phyloP scores from a whole-genome alignment of 768 basidiomycete species.

The Boletus rubroflammeus region DNA sequence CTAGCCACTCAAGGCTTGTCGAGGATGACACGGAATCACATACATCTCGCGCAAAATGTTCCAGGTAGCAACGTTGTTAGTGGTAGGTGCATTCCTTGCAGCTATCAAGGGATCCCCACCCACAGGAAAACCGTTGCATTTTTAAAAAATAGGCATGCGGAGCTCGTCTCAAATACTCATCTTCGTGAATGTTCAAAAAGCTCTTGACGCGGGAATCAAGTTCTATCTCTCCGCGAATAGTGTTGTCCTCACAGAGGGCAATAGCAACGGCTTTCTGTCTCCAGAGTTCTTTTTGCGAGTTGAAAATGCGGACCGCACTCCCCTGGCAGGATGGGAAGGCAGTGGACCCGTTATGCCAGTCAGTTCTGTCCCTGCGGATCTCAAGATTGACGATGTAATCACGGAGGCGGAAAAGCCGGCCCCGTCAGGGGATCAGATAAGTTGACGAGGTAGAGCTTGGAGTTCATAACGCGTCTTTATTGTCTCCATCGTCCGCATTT shows the following conservation, averaged over 20 bases:
- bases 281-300: slow-evolving; percentile 70
- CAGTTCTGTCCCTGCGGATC: background rate
- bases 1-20: slow-evolving; percentile 71
- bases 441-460: background rate
- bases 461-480: background rate
- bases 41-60: slow-evolving; percentile 85
- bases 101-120: background rate
- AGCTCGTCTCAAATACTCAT: slow-evolving; percentile 73
- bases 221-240: slow-evolving; percentile 85
- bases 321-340: slow-evolving; percentile 23
- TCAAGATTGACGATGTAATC: background rate
- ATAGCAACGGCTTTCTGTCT: slow-evolving; percentile 56
- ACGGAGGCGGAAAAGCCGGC: background rate
- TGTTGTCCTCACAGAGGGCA: slow-evolving; percentile 82
- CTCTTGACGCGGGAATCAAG: slow-evolving; percentile 61
- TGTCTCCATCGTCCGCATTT: background rate
- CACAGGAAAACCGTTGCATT: background rate
- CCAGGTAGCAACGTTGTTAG: slow-evolving; percentile 65
- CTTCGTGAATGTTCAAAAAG: slow-evolving; percentile 72
- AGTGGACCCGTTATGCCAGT: background rate
- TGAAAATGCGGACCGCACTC: slow-evolving; percentile 38
- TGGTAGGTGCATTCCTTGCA: slow-evolving; percentile 45
- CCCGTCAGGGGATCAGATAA: background rate
- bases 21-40: slow-evolving; percentile 85
- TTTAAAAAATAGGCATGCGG: slow-evolving; percentile 65